These are phyloP conservation scores for Paraurostyla sp. DNA, from an alignment of 73 alveolate species.

Conservation along the genomic window DNA sequence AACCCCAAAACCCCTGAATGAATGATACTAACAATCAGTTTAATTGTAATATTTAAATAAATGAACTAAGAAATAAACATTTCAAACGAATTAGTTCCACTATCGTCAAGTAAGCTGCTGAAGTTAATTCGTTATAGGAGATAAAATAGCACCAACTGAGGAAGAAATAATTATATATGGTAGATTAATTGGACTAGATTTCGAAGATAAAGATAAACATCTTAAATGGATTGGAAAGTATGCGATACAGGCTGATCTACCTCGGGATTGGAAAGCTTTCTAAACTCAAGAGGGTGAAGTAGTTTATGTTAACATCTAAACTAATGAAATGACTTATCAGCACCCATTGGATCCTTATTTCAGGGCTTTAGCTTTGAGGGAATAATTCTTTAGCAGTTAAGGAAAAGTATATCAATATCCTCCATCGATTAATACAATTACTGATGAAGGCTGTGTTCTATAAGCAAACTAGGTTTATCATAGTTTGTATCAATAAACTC, in stretches of 20 bases:
- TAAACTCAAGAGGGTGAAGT: not conserved
- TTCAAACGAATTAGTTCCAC: no score
- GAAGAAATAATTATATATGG: slow-evolving; percentile 31
- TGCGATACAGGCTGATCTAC: slow-evolving; percentile 17
- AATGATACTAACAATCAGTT: no score
- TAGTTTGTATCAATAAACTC: not conserved
- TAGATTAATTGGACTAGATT: not conserved
- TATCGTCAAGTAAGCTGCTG: no score
- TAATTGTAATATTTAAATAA: no score
- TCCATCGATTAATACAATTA: not conserved
- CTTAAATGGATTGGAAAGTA: slow-evolving; percentile 15
- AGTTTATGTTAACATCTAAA: not conserved
- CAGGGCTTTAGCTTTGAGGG: slow-evolving; percentile 8
- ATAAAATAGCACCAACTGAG: not conserved
- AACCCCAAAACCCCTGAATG: no score
- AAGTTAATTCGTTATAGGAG: no score
- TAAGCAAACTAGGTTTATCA: not conserved
- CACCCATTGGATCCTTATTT: slow-evolving; percentile 38
- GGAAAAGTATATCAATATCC: not conserved
- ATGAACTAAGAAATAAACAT: no score
- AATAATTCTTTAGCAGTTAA: not conserved
- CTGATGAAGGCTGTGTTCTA: not conserved
- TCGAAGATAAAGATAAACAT: not conserved
- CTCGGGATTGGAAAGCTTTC: not conserved
- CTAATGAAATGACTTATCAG: not conserved